Conservation (phyloP, 805 yeast species). For the Ogataea allantospora region DNA sequence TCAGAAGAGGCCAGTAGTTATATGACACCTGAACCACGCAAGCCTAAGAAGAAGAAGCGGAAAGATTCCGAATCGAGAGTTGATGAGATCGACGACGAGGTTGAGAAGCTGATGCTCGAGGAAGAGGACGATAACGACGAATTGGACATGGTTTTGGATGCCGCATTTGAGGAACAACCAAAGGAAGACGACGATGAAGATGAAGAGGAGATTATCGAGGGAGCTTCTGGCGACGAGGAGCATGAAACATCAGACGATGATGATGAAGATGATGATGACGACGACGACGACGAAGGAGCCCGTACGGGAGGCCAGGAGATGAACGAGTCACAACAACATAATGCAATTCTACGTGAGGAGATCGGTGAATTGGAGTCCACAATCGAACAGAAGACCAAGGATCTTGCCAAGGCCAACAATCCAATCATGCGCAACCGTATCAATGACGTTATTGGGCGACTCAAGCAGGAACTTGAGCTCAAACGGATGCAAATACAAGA, state of each 20-base stretch:
- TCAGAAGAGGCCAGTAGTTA: constrained; percentile 36
- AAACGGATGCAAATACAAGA: constrained; percentile 62
- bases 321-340: constrained; percentile 55
- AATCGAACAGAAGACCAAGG: constrained; percentile 69
- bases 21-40: constrained; percentile 23
- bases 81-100: constrained; percentile 36
- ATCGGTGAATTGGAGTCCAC: constrained; percentile 77
- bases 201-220: constrained; percentile 42
- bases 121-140: constrained; percentile 30
- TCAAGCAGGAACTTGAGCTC: constrained; percentile 77
- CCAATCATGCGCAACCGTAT: constrained; percentile 87
- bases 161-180: constrained; percentile 18
- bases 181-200: constrained; percentile 35
- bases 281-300: constrained; percentile 45
- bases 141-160: constrained; percentile 23
- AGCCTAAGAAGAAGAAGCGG: constrained; percentile 23
- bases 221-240: constrained; percentile 45
- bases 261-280: constrained; percentile 45
- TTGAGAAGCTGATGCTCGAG: constrained; percentile 19
- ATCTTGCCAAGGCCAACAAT: constrained; percentile 70
- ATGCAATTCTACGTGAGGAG: constrained; percentile 79
- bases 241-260: constrained; percentile 47
- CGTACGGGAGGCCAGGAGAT: constrained; percentile 36
- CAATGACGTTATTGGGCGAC: constrained; percentile 71
- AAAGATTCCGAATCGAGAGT: constrained; percentile 26